A percentile compares a stretch with the other conserved stretches of the same genome.
These are phyloP conservation scores for Rhizopus sp. DNA, from an alignment of 371 early-diverging fungal genomes.

Conservation along the genomic window DNA sequence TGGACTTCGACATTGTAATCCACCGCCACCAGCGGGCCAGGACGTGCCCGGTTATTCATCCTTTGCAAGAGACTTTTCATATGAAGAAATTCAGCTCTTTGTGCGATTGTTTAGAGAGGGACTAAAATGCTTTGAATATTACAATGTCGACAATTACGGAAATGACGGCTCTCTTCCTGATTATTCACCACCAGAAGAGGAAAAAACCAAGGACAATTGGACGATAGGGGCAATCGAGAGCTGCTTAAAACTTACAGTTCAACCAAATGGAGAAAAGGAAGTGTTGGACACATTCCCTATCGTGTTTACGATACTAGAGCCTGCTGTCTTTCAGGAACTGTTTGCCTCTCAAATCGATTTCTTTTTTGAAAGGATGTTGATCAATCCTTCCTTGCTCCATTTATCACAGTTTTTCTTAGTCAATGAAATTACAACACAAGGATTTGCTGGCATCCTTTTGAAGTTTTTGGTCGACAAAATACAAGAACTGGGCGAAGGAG, in stretches of 20 bases:
- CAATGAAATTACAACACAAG: slow-evolving; percentile 73
- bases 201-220: slow-evolving; percentile 16
- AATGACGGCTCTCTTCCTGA: slow-evolving; percentile 47
- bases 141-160: slow-evolving; percentile 71
- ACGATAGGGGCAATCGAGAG: slow-evolving; percentile 35
- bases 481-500: slow-evolving; percentile 79
- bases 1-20: slow-evolving; percentile 77
- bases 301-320: slow-evolving; percentile 86
- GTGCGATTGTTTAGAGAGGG: slow-evolving; percentile 83
- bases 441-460: slow-evolving; percentile 79
- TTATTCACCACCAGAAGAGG: slow-evolving; percentile 19
- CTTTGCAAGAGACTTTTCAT: slow-evolving; percentile 65
- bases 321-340: slow-evolving; percentile 94
- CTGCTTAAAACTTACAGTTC: slow-evolving; percentile 45
- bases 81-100: slow-evolving; percentile 69
- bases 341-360: slow-evolving; percentile 88
- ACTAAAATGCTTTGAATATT: slow-evolving; percentile 86
- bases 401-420: slow-evolving; percentile 90
- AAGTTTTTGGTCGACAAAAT: slow-evolving; percentile 82
- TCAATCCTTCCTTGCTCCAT: slow-evolving; percentile 78
- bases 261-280: slow-evolving; percentile 84
- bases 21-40: slow-evolving; percentile 42
- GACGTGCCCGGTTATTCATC: slow-evolving; percentile 29
- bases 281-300: slow-evolving; percentile 89
- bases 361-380: slow-evolving; percentile 83